Evolutionary conservation across 176 grass and related monocot genomes (phyloP).

Genomic region (Musa schizocarpa): DNA sequence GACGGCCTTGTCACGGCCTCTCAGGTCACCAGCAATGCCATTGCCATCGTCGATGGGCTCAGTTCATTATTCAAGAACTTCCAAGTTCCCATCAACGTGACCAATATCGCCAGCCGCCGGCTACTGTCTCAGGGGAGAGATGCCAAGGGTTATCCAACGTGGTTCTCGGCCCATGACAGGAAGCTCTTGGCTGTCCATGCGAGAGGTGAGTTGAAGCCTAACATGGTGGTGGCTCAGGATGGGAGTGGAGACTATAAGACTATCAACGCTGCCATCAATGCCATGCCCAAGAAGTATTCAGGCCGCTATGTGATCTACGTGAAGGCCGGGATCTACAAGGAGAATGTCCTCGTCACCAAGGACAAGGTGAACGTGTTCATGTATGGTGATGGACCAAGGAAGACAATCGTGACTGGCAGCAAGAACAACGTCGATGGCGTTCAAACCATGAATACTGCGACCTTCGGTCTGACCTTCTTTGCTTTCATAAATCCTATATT

Average conservation of each 20-base stretch:
- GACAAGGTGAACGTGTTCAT: slow-evolving; percentile 34
- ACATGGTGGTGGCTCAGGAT: slow-evolving; percentile 47
- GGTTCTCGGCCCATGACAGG: neutral
- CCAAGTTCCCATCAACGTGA: no score
- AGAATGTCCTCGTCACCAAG: slow-evolving; percentile 42
- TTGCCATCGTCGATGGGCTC: no score
- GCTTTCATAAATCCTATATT: neutral
- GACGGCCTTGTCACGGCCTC: no score
- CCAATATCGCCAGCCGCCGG: neutral
- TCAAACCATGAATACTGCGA: slow-evolving; percentile 54
- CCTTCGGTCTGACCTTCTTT: slow-evolving; percentile 25
- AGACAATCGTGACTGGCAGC: slow-evolving; percentile 36
- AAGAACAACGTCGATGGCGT: slow-evolving; percentile 30
- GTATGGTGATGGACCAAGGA: slow-evolving; percentile 39
- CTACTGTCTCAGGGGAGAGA: neutral
- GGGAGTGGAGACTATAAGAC: slow-evolving; percentile 56
- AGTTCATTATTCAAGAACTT: no score
- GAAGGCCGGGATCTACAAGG: slow-evolving; percentile 45
- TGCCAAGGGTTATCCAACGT: neutral
- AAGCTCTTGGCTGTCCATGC: neutral
- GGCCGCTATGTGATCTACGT: slow-evolving; percentile 43
- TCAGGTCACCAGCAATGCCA: no score
- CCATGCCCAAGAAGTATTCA: slow-evolving; percentile 29
- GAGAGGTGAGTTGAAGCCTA: neutral
- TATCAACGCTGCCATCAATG: slow-evolving; percentile 45